Percentiles rank a stretch among this genome's conserved stretches.
phyloP scores from a whole-genome alignment of 2,329 filamentous ascomycete genomes.

The Phoma sp. region DNA sequence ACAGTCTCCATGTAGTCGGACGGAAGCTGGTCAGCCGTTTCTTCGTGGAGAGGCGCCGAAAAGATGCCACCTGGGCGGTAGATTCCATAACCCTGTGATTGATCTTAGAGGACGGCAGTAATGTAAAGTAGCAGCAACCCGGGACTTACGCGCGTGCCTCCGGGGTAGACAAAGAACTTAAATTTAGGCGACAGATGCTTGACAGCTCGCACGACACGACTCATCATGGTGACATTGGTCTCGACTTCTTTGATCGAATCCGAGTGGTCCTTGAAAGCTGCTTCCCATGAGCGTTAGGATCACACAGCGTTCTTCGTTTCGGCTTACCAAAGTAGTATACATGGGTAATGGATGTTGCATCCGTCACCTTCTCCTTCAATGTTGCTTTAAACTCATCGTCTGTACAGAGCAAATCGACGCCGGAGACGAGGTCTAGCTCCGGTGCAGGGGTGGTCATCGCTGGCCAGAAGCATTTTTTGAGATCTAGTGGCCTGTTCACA shows the following conservation, averaged over 20 bases:
- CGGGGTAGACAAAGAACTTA: slow-evolving; percentile 42
- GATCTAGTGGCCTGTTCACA: slow-evolving; percentile 45
- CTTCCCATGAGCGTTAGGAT: background rate
- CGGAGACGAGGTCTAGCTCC: slow-evolving; percentile 39
- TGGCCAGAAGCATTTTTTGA: slow-evolving; percentile 46
- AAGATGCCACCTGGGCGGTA: slow-evolving; percentile 35
- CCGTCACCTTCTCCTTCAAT: slow-evolving; percentile 35
- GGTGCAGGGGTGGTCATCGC: slow-evolving; percentile 7
- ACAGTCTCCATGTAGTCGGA: slow-evolving; percentile 32
- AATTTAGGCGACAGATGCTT: slow-evolving; percentile 36
- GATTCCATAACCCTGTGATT: slow-evolving; percentile 25
- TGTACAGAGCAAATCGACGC: slow-evolving; percentile 40
- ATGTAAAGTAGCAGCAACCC: background rate
- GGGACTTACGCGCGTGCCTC: slow-evolving; percentile 32
- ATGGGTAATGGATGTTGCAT: slow-evolving; percentile 41
- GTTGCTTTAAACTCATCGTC: slow-evolving; percentile 26
- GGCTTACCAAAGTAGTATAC: slow-evolving; percentile 47
- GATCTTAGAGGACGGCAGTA: background rate
- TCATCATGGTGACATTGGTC: slow-evolving; percentile 43
- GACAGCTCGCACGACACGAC: slow-evolving; percentile 41
- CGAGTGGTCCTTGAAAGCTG: slow-evolving; percentile 27
- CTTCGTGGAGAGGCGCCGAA: slow-evolving; percentile 37
- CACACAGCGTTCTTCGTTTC: background rate
- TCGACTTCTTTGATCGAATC: slow-evolving; percentile 22
- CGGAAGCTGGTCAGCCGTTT: slow-evolving; percentile 32